A percentile compares a stretch with the other conserved stretches of the same genome.
phyloP scores from a whole-genome alignment of 83 land plant species.

The Isoetes engelmannii region DNA sequence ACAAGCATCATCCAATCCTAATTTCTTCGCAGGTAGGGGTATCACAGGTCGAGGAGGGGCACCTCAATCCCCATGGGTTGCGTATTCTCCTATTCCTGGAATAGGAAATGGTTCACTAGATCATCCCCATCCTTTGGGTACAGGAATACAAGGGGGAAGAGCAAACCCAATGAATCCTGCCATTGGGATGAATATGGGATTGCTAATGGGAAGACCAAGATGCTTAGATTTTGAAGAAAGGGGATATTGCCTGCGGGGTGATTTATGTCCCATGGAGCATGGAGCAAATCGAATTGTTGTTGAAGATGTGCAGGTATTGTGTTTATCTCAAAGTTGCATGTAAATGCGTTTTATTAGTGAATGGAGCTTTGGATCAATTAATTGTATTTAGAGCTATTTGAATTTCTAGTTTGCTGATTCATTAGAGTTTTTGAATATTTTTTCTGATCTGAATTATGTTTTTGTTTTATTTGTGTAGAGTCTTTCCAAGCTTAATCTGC shows the following conservation, averaged over 20 bases:
- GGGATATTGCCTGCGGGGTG: conserved; percentile 93
- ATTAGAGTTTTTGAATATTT: conserved; percentile 5
- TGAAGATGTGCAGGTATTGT: conserved; percentile 93
- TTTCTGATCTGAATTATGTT: background rate
- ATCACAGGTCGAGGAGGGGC: conserved; percentile 45
- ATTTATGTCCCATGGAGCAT: conserved; percentile 99
- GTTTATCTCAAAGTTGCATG: conserved; percentile 3
- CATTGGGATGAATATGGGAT: conserved; percentile 39
- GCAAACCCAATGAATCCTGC: conserved; percentile 40
- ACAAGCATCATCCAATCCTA: conserved; percentile 37
- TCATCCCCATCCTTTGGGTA: conserved; percentile 40
- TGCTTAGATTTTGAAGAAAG: conserved; percentile 97
- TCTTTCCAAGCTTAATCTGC: conserved; percentile 91
- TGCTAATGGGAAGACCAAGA: conserved; percentile 49
- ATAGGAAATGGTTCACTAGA: conserved; percentile 57
- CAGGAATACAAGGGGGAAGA: conserved; percentile 52
- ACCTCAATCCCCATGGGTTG: conserved; percentile 46
- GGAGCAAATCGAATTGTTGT: conserved; percentile 94
- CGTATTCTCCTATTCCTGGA: conserved; percentile 51
- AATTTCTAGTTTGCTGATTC: background rate
- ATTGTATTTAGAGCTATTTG: background rate
- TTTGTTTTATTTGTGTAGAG: conserved; percentile 41
- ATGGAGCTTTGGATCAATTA: background rate
- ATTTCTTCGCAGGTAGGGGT: conserved; percentile 47
- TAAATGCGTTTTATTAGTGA: background rate